Percentiles rank a stretch among this genome's conserved stretches.
phyloP scores from a whole-genome alignment of 1,284 basidiomycete genomes.

The Xerocomus amazonicus region DNA sequence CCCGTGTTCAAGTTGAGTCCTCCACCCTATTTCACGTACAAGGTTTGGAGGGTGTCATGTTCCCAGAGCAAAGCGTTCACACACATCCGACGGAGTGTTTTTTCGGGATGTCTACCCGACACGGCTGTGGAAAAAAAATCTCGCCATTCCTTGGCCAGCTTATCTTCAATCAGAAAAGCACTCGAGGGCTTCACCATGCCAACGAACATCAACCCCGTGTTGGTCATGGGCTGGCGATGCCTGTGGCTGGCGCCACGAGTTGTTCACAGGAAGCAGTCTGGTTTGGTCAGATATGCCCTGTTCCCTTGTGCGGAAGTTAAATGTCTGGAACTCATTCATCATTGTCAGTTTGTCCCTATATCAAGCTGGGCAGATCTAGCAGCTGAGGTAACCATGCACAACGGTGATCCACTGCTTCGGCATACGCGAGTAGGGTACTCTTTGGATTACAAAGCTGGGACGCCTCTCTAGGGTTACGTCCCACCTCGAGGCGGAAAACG shows the following conservation, averaged over 20 bases:
- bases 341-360: too few relatives aligned
- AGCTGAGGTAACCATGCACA: too few relatives aligned
- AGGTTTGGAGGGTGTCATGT: neutral
- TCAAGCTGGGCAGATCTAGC: too few relatives aligned
- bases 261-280: constrained; percentile 3
- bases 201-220: constrained; percentile 9
- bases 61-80: neutral
- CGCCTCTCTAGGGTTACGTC: too few relatives aligned
- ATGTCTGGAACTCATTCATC: too few relatives aligned
- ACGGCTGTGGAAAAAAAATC: neutral
- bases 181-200: constrained; percentile 2
- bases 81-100: neutral
- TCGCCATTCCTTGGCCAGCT: neutral
- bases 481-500: too few relatives aligned
- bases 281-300: constrained; percentile 11
- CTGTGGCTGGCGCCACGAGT: neutral
- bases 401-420: too few relatives aligned
- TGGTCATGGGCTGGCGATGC: constrained; percentile 1
- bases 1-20: neutral
- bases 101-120: neutral
- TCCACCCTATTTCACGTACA: neutral
- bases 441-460: too few relatives aligned
- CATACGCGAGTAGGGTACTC: too few relatives aligned
- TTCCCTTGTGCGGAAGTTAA: too few relatives aligned
- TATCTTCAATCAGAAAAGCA: neutral